Evolutionary conservation across 2,329 filamentous ascomycete species (phyloP).

Genomic region (Sarocladiaceae sp.): DNA sequence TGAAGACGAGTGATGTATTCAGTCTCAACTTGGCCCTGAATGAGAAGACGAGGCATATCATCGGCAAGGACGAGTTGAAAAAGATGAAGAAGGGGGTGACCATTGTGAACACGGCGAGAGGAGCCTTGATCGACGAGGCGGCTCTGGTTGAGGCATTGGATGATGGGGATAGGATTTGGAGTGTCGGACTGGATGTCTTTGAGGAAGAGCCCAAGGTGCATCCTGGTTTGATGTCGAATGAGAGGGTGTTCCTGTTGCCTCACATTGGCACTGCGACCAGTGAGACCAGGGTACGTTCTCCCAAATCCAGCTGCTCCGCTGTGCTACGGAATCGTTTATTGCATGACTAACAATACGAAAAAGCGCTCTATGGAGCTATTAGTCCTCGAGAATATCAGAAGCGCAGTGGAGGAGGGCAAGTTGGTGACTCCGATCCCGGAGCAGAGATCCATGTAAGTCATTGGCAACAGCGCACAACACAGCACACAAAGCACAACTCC

Average conservation of each 20-base stretch:
- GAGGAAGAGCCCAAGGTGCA: conserved; percentile 58
- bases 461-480: not conserved
- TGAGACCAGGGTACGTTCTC: conserved; percentile 11
- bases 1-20: conserved; percentile 52
- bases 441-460: conserved; percentile 9
- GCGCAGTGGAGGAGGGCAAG: conserved; percentile 8
- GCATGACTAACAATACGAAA: conserved; percentile 11
- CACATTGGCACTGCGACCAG: conserved; percentile 14
- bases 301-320: not conserved
- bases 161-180: conserved; percentile 56
- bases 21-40: conserved; percentile 66
- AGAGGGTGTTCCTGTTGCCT: conserved; percentile 12
- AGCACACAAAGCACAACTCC: too few relatives aligned
- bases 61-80: conserved; percentile 56
- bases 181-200: conserved; percentile 65
- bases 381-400: conserved; percentile 11
- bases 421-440: conserved; percentile 10
- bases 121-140: conserved; percentile 68
- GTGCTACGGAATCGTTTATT: not conserved
- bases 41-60: conserved; percentile 47
- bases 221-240: conserved; percentile 10
- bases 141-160: conserved; percentile 64
- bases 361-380: conserved; percentile 14
- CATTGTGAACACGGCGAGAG: conserved; percentile 68
- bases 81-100: conserved; percentile 69